These are phyloP conservation scores for Astraeus odoratus DNA, from an alignment of 768 basidiomycete genomes.

Conservation along the genomic window DNA sequence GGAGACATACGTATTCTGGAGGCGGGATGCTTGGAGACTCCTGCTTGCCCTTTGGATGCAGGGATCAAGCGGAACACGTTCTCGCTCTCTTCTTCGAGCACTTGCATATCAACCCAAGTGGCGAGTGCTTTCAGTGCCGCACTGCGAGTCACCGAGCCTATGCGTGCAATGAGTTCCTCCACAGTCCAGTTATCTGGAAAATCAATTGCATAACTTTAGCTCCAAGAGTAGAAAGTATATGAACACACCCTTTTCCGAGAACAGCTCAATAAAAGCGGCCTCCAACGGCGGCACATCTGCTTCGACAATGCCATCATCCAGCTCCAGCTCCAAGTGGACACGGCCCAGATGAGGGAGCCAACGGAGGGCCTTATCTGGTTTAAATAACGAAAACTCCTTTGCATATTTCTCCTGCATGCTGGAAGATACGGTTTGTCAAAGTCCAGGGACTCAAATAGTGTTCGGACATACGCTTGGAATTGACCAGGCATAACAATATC, in stretches of 20 bases:
- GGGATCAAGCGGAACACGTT: conserved; percentile 62
- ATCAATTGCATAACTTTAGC: background rate
- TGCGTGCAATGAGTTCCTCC: conserved; percentile 55
- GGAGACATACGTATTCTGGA: conserved; percentile 20
- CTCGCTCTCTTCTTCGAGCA: conserved; percentile 63
- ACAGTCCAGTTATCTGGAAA: conserved; percentile 61
- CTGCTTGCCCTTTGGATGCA: conserved; percentile 41
- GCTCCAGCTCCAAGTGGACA: conserved; percentile 70
- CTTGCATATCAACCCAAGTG: conserved; percentile 80
- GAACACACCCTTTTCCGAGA: conserved; percentile 57
- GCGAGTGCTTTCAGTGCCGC: conserved; percentile 66
- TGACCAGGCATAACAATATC: conserved; percentile 80
- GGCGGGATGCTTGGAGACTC: conserved; percentile 16
- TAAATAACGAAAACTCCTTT: conserved; percentile 70
- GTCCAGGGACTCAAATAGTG: background rate
- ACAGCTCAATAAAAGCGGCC: conserved; percentile 85
- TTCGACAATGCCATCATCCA: conserved; percentile 72
- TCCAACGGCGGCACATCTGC: conserved; percentile 82
- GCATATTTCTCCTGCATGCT: conserved; percentile 76
- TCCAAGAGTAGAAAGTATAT: background rate
- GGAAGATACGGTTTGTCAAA: conserved; percentile 4
- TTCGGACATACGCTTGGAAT: conserved; percentile 56
- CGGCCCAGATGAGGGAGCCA: conserved; percentile 91
- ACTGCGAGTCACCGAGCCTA: conserved; percentile 60
- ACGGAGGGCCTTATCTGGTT: conserved; percentile 85